phyloP scores from a whole-genome alignment of 257 asterid species.

The Ligustrum vulgare region DNA sequence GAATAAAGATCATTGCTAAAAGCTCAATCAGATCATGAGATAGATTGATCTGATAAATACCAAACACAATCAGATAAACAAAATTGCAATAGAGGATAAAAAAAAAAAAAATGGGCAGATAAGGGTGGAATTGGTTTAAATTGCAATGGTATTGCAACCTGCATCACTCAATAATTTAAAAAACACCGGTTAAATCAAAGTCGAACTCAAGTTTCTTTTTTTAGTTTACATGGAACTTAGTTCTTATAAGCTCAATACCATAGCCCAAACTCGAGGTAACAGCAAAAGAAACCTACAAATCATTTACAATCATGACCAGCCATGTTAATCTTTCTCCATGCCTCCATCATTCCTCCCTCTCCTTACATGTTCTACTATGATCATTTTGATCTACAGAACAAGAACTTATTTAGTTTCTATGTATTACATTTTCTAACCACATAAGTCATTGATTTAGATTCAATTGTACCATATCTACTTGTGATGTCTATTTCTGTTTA shows the following conservation, averaged over 20 bases:
- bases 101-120: neutral
- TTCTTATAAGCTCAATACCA: neutral
- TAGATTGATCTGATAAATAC: neutral
- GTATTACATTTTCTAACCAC: neutral
- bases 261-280: neutral
- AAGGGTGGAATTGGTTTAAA: neutral
- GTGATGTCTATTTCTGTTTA: neutral
- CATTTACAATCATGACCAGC: neutral
- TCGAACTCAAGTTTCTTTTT: neutral
- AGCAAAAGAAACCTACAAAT: neutral
- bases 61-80: neutral
- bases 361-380: neutral
- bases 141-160: neutral
- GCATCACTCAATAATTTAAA: neutral
- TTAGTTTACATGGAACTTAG: neutral
- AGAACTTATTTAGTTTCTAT: neutral
- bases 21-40: neutral
- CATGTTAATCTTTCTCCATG: neutral
- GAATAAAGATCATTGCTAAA: neutral
- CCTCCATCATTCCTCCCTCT: neutral
- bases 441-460: neutral
- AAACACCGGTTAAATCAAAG: neutral
- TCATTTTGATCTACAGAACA: neutral
- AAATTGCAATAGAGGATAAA: neutral
- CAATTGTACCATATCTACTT: neutral